Evolutionary conservation across 805 yeast species (phyloP), one percentile per base, ranked within the genome.

Genomic region (Cyberlindnera euphorbiiphila): DNA sequence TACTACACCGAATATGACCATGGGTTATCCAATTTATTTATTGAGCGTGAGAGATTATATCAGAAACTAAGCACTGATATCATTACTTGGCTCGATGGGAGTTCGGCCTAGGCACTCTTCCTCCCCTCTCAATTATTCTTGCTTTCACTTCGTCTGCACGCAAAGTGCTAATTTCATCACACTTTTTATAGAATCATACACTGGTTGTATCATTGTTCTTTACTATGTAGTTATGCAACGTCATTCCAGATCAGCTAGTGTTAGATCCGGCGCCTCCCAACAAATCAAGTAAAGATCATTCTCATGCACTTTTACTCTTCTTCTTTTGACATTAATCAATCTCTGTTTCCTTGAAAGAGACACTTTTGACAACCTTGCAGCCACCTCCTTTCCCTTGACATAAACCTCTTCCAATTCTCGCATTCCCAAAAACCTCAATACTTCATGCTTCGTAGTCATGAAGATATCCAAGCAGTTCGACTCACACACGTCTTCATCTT

Each of bases 371-470:
- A 53, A 25, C 4, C 36, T 35, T 8, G 26, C 17, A 21, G 37
- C 36, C 16, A 48, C 19, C 12, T 37, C 38, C 9, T 32, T 26
- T 4, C 45, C 27, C 1, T 36, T 33, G 12, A 52, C 32, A 34
- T 54, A 54, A 3, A 43, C 43, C 19, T 49, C 52, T 33, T 54
- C 59, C 22, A 51, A 30, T 28, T 53, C 59, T 12, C 36, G 20
- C 42, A 51, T 37, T 2, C 42, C 50, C 13, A 53, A 29, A 34
- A 54, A 54, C n/a, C 29, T 34, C 18, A 42, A 32, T 1, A 50
- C 34, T 15, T 53, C 53, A 3, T 36, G 20, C 15, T 25, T 34
- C 1, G 38, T 32, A 16, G 32, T 24, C 4, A 53, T 17, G 3
- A 49, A 32, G 5, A 52, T 35, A 14, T 39, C 34, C 9, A 50